phyloP scores from a whole-genome alignment of 129 eudicot genomes.

The Calendula officinalis region DNA sequence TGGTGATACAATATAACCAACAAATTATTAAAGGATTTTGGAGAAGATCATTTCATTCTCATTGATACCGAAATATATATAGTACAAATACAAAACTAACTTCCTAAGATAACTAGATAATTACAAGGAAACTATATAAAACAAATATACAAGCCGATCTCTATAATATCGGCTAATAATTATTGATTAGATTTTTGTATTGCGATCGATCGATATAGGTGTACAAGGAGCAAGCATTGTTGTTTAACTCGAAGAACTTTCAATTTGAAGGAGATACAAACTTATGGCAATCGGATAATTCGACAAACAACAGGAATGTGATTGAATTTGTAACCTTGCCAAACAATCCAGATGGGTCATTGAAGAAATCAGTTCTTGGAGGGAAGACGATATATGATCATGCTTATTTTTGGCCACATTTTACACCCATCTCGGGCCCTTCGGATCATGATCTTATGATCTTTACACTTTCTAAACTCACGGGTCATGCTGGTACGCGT shows the following conservation, averaged over 20 bases:
- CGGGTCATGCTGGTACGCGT: constrained; percentile 74
- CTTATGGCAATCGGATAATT: constrained; percentile 24
- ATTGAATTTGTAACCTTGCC: constrained; percentile 65
- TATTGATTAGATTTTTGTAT: neutral
- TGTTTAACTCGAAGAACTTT: constrained; percentile 40
- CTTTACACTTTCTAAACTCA: constrained; percentile 64
- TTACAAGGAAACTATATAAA: no score
- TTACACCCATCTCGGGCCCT: constrained; percentile 53
- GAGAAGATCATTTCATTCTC: no score
- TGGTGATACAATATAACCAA: no score
- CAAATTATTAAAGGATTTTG: no score
- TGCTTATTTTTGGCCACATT: constrained; percentile 76
- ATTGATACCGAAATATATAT: no score
- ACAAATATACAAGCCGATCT: no score
- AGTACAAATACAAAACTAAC: no score
- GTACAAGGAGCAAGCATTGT: constrained; percentile 39
- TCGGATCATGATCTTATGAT: constrained; percentile 66
- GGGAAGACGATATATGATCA: constrained; percentile 51
- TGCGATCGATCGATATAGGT: constrained; percentile 1
- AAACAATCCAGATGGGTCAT: constrained; percentile 56
- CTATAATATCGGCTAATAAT: no score
- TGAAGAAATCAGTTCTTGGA: constrained; percentile 43
- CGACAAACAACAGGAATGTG: constrained; percentile 23
- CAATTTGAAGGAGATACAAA: constrained; percentile 51
- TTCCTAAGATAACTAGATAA: no score